Conservation (phyloP, 768 basidiomycete species). For the Lyophyllum decastes region DNA sequence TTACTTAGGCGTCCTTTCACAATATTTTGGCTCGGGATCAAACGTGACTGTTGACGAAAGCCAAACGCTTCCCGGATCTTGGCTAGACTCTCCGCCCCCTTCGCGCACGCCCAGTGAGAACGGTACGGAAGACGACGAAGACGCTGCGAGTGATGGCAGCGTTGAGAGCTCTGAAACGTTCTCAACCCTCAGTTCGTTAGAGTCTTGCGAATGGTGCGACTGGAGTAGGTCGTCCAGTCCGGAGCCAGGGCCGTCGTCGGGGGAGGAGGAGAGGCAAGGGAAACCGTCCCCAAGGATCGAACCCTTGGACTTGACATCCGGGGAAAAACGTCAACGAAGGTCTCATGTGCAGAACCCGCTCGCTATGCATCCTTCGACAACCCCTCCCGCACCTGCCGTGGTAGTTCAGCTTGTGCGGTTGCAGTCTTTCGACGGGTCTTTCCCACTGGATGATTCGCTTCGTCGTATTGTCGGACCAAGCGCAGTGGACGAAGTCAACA, state of each 20-base stretch:
- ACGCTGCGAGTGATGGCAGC: constrained; percentile 7
- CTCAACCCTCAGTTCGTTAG: constrained; percentile 53
- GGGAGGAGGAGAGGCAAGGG: constrained; percentile 23
- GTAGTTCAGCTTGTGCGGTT: constrained; percentile 38
- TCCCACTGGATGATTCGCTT: constrained; percentile 32
- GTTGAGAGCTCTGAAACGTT: constrained; percentile 33
- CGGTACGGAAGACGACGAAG: constrained; percentile 24
- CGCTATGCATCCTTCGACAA: constrained; percentile 4
- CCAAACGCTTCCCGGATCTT: constrained; percentile 20
- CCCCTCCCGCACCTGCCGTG: constrained; percentile 20
- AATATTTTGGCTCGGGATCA: not conserved
- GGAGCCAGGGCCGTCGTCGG: constrained; percentile 15
- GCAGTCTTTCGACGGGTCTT: constrained; percentile 52
- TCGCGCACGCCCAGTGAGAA: constrained; percentile 4
- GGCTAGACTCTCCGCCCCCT: constrained; percentile 15
- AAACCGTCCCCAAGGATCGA: constrained; percentile 33
- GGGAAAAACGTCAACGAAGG: not conserved
- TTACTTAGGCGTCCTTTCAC: not conserved
- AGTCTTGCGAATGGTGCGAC: constrained; percentile 37
- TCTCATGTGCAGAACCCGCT: not conserved
- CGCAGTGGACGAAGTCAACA: constrained; percentile 30
- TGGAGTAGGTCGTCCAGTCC: constrained; percentile 31
- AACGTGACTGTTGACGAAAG: not conserved
- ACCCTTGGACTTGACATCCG: constrained; percentile 12
- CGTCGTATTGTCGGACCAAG: constrained; percentile 35